Evolutionary conservation across 1,139 yeast genomes (phyloP).

Genomic region (Sugiyamaella xylanicola): DNA sequence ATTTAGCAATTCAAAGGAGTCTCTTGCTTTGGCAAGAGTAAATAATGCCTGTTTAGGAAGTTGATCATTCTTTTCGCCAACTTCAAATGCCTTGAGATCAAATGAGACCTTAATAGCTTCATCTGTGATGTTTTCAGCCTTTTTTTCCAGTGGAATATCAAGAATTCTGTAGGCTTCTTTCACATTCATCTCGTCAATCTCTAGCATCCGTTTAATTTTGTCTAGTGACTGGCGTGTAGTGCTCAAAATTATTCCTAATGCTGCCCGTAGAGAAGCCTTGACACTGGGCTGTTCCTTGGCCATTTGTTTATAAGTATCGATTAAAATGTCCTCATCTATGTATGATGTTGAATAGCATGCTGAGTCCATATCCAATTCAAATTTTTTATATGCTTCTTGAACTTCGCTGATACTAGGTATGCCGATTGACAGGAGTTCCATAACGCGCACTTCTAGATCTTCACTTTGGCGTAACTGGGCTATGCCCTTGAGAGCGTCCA

Average conservation of each 20-base stretch:
- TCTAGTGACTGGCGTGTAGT: constrained; percentile 42
- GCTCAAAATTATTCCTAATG: constrained; percentile 33
- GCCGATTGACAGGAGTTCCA: constrained; percentile 57
- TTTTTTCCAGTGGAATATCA: constrained; percentile 43
- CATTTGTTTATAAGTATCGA: constrained; percentile 33
- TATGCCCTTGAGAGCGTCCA: constrained; percentile 62
- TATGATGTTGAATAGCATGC: constrained; percentile 11
- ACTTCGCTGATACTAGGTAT: constrained; percentile 65
- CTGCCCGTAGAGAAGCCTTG: constrained; percentile 24
- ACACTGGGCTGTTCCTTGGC: constrained; percentile 25
- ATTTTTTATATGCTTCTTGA: constrained; percentile 52
- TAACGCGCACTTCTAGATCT: constrained; percentile 54
- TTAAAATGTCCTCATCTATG: constrained; percentile 32
- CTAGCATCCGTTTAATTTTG: constrained; percentile 49
- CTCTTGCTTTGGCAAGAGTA: constrained; percentile 57
- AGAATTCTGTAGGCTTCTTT: constrained; percentile 60
- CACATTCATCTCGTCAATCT: constrained; percentile 57
- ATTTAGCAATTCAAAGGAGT: constrained; percentile 48
- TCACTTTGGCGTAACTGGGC: constrained; percentile 52
- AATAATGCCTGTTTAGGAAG: constrained; percentile 52
- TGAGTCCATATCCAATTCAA: constrained; percentile 51
- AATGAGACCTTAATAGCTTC: constrained; percentile 73
- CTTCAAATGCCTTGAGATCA: constrained; percentile 49
- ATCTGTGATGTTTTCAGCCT: constrained; percentile 68
- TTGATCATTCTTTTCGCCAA: constrained; percentile 49